Evolutionary conservation across 441 rosid genomes (phyloP).

Genomic region (Daphne laureola): DNA sequence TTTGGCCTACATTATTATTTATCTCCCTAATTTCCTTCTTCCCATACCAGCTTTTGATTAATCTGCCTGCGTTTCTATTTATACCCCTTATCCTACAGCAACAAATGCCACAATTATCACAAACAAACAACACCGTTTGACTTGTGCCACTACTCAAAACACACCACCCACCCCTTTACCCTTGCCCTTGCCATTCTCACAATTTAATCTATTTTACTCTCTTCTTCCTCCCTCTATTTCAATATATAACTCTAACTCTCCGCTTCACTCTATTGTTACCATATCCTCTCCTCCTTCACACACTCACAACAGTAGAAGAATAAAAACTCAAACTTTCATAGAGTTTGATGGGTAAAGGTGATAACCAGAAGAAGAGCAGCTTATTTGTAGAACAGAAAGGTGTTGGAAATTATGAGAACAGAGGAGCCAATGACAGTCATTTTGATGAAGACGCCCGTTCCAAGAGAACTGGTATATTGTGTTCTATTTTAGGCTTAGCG

Average conservation of each 20-base stretch:
- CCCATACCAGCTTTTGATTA: too few relatives aligned
- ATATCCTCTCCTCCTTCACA: neutral
- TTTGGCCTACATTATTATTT: neutral
- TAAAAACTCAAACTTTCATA: neutral
- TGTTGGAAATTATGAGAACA: conserved; percentile 19
- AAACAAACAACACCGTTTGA: too few relatives aligned
- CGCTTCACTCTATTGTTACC: neutral
- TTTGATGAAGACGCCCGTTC: conserved; percentile 53
- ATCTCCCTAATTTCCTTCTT: neutral
- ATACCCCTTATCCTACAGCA: neutral
- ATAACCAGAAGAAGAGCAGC: conserved; percentile 27
- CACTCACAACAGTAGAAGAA: too few relatives aligned
- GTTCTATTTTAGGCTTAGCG: neutral
- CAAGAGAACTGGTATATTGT: conserved; percentile 38
- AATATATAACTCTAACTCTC: too few relatives aligned
- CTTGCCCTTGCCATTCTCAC: neutral
- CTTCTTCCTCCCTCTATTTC: neutral
- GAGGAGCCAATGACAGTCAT: conserved; percentile 24
- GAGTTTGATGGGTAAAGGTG: conserved; percentile 25
- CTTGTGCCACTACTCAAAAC: neutral
- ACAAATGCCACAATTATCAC: too few relatives aligned
- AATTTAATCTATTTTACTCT: neutral
- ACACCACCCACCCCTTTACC: neutral
- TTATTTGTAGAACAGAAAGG: conserved; percentile 34
- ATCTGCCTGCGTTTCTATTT: neutral